Base-by-base conservation (phyloP, 768 basidiomycete genomes). In the Russula earlei region DNA sequence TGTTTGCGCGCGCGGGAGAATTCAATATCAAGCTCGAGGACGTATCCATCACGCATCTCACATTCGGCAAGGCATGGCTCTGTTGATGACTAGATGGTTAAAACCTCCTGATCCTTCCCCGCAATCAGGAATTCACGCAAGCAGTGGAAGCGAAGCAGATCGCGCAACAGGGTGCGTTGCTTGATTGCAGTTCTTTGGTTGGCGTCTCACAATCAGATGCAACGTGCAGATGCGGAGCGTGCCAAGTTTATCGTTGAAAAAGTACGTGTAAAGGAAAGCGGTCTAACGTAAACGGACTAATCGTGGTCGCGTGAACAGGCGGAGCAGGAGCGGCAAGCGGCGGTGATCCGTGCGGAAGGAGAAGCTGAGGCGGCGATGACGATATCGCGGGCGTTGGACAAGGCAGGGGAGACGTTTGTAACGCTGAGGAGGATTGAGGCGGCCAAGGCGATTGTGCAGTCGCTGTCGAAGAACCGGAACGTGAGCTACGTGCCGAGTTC, bases 111-210 rank as follows among this genome's bases (percentile, higher is more conserved):
- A 67, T 49, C n/a, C 19, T 45, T n/a, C 38, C n/a, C 47, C 44
- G 19, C 29, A 10, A 3, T 41, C 60, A 91, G 89, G 90, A 91
- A 81, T 91, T 92, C 68, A 91, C 91, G 6, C 84, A 87, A 84
- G 96, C 96, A n/a, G 96, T 99, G 9, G 96, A 99, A 73, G 95
- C 95, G 38, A 99, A 99, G 71, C 96, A 98, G 71, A 97, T 99
- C 69, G 96, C 96, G 10, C 96, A 99, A 70, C 96, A 99, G 80
- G 90, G 90, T 91, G 63, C 46, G 74, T 24, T 45, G 10, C 14
- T 40, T 17, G 17, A 15, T 33, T n/a, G n/a, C 25, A 19, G 14
- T 49, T n/a, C n/a, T n/a, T n/a, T 34, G 24, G 4, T 36, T 34
- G 9, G 44, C 31, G n/a, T 9, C 22, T 22, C 7, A 15, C 22